These are phyloP conservation scores for Boletus sp. DNA, from an alignment of 1,284 basidiomycete species.

Conservation along the genomic window DNA sequence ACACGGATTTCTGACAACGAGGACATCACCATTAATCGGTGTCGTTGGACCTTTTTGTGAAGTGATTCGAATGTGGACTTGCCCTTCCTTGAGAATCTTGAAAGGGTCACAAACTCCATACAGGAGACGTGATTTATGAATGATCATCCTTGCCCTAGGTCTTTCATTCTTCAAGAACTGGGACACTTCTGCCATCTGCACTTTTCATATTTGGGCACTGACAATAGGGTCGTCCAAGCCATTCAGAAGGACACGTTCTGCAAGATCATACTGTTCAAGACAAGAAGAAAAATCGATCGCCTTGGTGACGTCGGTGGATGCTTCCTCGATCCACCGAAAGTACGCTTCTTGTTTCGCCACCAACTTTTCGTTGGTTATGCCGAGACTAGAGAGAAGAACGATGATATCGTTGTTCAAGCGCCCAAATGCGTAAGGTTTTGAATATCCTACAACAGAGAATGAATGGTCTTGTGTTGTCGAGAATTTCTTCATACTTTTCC, in stretches of 20 bases:
- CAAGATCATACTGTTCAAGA: conserved; percentile 49
- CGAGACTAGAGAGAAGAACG: conserved; percentile 63
- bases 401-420: conserved; percentile 71
- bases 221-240: conserved; percentile 54
- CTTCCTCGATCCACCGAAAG: conserved; percentile 56
- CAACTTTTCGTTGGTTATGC: conserved; percentile 56
- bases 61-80: conserved; percentile 64
- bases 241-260: conserved; percentile 56
- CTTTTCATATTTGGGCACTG: conserved; percentile 43
- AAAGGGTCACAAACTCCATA: conserved; percentile 71
- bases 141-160: conserved; percentile 58
- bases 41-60: conserved; percentile 55
- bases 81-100: conserved; percentile 59
- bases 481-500: conserved; percentile 72
- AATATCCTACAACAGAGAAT: conserved; percentile 66
- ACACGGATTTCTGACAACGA: conserved; percentile 68
- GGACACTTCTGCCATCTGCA: conserved; percentile 54
- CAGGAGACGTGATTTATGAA: conserved; percentile 61
- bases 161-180: conserved; percentile 59
- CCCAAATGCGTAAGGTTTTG: conserved; percentile 62
- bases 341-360: conserved; percentile 60
- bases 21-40: conserved; percentile 59
- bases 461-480: conserved; percentile 54
- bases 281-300: conserved; percentile 61
- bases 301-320: conserved; percentile 47